Evolutionary conservation across 2,329 filamentous ascomycete genomes (phyloP).

Genomic region (Pseudocercospora fijiensis): DNA sequence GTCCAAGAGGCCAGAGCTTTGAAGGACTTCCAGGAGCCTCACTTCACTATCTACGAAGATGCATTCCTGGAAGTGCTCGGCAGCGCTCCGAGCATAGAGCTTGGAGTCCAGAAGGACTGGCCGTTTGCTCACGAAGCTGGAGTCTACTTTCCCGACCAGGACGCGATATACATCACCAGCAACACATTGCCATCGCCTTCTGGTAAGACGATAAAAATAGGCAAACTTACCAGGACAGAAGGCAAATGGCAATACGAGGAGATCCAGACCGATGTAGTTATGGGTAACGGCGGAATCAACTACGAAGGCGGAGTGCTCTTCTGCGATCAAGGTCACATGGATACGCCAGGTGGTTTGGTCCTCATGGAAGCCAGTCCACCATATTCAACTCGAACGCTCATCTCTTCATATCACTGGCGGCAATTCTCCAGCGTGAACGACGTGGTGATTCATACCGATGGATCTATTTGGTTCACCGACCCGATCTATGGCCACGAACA

Average conservation of each 20-base stretch:
- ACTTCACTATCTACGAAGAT: constrained; percentile 34
- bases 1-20: constrained; percentile 13
- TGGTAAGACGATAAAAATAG: constrained; percentile 30
- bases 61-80: constrained; percentile 32
- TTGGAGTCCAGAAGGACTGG: constrained; percentile 30
- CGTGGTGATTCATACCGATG: constrained; percentile 52
- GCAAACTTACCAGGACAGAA: constrained; percentile 27
- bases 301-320: constrained; percentile 41
- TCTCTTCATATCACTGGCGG: constrained; percentile 62
- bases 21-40: constrained; percentile 21
- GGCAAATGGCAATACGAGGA: constrained; percentile 47
- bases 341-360: constrained; percentile 29
- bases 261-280: constrained; percentile 40
- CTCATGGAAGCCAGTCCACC: constrained; percentile 27
- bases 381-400: constrained; percentile 38
- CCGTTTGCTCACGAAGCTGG: constrained; percentile 43
- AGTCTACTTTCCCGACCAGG: constrained; percentile 37
- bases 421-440: constrained; percentile 63
- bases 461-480: constrained; percentile 66
- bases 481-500: constrained; percentile 60
- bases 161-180: constrained; percentile 46
- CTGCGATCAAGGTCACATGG: constrained; percentile 35
- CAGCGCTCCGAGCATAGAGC: constrained; percentile 22
- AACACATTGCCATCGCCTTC: constrained; percentile 35
- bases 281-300: constrained; percentile 54